Evolutionary conservation across 805 yeast genomes (phyloP).

Genomic region (Saccharomycopsis oosterbeekiorum): DNA sequence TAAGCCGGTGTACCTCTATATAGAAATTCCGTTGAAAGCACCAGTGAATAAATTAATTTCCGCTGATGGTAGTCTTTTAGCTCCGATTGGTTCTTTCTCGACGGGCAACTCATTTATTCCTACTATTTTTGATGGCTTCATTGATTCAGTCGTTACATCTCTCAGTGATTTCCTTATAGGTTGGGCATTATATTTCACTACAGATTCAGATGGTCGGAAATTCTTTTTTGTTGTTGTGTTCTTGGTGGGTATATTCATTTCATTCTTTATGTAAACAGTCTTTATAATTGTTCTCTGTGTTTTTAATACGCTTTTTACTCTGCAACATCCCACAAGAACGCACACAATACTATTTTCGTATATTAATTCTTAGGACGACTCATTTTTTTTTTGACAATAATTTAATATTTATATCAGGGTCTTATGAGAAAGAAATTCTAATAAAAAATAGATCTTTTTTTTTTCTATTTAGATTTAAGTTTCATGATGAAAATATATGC

Average conservation of each 20-base stretch:
- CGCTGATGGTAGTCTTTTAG: not conserved
- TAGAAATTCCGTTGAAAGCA: slow-evolving; percentile 36
- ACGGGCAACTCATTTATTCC: not conserved
- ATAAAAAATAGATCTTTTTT: too few relatives aligned
- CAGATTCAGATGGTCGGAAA: not conserved
- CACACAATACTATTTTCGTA: too few relatives aligned
- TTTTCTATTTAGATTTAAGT: too few relatives aligned
- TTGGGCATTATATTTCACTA: slow-evolving; percentile 5
- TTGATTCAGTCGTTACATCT: not conserved
- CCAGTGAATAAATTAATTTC: slow-evolving; percentile 22
- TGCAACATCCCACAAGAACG: too few relatives aligned
- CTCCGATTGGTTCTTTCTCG: not conserved
- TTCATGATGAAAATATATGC: too few relatives aligned
- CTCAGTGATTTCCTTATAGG: slow-evolving; percentile 4
- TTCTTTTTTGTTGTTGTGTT: not conserved
- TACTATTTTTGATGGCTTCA: not conserved
- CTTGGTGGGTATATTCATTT: not conserved
- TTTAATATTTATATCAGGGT: too few relatives aligned
- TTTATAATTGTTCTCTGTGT: not conserved
- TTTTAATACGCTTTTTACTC: too few relatives aligned
- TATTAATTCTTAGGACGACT: too few relatives aligned
- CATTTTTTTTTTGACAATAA: too few relatives aligned
- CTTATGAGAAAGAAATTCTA: too few relatives aligned
- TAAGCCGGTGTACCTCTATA: slow-evolving; percentile 55
- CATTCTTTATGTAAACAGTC: not conserved